Evolutionary conservation across 768 basidiomycete genomes (phyloP).

Genomic region (Pleurotus tuoliensis): DNA sequence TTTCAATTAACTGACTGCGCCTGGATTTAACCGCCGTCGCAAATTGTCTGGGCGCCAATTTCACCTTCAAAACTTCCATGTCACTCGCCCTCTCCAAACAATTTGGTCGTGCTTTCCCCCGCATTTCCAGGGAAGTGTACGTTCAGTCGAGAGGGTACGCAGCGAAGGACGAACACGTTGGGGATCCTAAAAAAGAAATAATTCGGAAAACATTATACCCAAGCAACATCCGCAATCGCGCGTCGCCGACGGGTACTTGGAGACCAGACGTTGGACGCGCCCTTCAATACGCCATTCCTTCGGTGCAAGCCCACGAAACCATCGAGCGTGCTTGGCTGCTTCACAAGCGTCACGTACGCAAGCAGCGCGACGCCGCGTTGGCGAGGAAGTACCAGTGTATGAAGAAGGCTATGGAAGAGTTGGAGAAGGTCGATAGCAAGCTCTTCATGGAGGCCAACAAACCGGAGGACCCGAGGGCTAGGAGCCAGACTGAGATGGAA

Average conservation of each 20-base stretch:
- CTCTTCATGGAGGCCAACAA: conserved; percentile 72
- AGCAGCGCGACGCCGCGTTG: conserved; percentile 64
- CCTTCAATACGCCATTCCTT: conserved; percentile 81
- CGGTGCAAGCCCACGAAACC: conserved; percentile 85
- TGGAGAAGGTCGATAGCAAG: conserved; percentile 53
- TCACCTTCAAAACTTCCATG: background rate
- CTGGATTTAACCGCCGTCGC: no score
- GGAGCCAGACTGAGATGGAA: conserved; percentile 53
- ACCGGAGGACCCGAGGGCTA: conserved; percentile 54
- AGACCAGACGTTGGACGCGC: conserved; percentile 74
- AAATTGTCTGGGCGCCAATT: no score
- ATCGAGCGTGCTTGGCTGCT: conserved; percentile 90
- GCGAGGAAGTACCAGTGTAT: conserved; percentile 78
- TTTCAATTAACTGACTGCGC: no score
- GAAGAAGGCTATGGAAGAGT: conserved; percentile 80
- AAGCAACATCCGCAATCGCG: conserved; percentile 57
- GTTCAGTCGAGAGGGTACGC: conserved; percentile 31
- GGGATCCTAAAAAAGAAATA: conserved; percentile 64
- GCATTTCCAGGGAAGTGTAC: background rate
- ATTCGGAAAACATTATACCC: conserved; percentile 84
- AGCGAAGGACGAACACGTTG: conserved; percentile 34
- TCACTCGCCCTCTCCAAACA: background rate
- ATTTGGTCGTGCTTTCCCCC: no score
- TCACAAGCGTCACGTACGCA: conserved; percentile 70
- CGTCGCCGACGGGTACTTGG: conserved; percentile 62